phyloP scores from a whole-genome alignment of 345 rosid species.

The Passiflora organensis region DNA sequence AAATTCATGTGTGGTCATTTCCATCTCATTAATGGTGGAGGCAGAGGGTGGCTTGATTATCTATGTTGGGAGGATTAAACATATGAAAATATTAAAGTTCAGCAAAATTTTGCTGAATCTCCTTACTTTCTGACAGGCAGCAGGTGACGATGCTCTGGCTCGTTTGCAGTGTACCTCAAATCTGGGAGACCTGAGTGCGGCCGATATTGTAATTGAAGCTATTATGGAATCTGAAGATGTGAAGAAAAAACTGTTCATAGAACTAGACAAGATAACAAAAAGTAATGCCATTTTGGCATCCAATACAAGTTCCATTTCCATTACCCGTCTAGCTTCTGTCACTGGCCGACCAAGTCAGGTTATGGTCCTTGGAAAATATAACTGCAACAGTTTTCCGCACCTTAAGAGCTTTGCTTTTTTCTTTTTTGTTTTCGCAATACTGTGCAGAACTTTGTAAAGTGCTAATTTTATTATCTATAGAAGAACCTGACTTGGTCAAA shows the following conservation, averaged over 20 bases:
- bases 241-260: slow-evolving; percentile 61
- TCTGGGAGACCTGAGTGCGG: slow-evolving; percentile 47
- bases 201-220: slow-evolving; percentile 77
- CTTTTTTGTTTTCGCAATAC: too few species aligned
- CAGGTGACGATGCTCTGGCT: slow-evolving; percentile 48
- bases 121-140: slow-evolving; percentile 37
- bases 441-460: neutral
- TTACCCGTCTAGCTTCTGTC: slow-evolving; percentile 75
- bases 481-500: slow-evolving; percentile 9
- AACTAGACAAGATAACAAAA: slow-evolving; percentile 57
- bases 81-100: too few species aligned
- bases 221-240: slow-evolving; percentile 78
- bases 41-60: neutral
- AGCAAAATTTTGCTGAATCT: too few species aligned
- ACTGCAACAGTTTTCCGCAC: too few species aligned
- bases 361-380: too few species aligned
- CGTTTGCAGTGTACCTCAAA: slow-evolving; percentile 53
- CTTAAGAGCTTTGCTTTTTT: too few species aligned
- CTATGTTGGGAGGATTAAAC: neutral
- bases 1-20: too few species aligned
- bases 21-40: too few species aligned
- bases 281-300: slow-evolving; percentile 72
- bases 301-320: slow-evolving; percentile 87
- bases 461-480: too few species aligned
- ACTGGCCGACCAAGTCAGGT: slow-evolving; percentile 77